Evolutionary conservation across 257 asterid species (phyloP).

Genomic region (Schizonepeta tenuifolia): DNA sequence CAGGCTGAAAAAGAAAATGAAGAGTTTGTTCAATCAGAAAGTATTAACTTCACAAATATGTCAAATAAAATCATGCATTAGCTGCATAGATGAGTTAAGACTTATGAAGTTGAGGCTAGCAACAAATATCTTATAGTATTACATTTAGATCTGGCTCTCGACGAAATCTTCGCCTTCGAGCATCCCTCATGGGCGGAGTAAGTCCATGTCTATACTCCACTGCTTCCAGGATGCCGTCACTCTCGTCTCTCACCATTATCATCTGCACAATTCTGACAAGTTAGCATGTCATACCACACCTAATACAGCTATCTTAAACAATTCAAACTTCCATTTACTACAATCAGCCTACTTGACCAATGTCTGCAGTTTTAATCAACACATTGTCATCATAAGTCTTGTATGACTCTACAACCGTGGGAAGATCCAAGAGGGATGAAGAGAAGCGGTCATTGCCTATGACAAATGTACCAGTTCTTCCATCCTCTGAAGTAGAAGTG

Average conservation of each 20-base stretch:
- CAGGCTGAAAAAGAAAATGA: conserved; percentile 74
- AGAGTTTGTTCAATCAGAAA: conserved; percentile 14
- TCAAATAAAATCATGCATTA: conserved; percentile 21
- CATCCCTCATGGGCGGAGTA: conserved; percentile 97
- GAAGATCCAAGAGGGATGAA: conserved; percentile 93
- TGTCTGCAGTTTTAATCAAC: conserved; percentile 89
- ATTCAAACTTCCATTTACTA: conserved; percentile 7
- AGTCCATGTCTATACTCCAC: conserved; percentile 67
- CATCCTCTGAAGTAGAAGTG: conserved; percentile 66
- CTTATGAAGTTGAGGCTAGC: conserved; percentile 10
- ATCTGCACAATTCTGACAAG: conserved; percentile 41
- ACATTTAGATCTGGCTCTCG: conserved; percentile 96
- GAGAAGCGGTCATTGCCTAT: conserved; percentile 84
- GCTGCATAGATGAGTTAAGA: conserved; percentile 7
- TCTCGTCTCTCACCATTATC: conserved; percentile 60
- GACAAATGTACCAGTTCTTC: conserved; percentile 80
- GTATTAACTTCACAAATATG: not conserved
- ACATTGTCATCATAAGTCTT: conserved; percentile 91
- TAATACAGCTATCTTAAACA: not conserved
- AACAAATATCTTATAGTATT: not conserved
- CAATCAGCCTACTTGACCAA: conserved; percentile 78
- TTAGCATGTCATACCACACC: conserved; percentile 26
- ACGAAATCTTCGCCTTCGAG: conserved; percentile 93
- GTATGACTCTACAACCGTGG: conserved; percentile 83
- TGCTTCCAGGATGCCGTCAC: conserved; percentile 50